Conservation (phyloP, 768 basidiomycete species). For the Thelephora ganbajun region DNA sequence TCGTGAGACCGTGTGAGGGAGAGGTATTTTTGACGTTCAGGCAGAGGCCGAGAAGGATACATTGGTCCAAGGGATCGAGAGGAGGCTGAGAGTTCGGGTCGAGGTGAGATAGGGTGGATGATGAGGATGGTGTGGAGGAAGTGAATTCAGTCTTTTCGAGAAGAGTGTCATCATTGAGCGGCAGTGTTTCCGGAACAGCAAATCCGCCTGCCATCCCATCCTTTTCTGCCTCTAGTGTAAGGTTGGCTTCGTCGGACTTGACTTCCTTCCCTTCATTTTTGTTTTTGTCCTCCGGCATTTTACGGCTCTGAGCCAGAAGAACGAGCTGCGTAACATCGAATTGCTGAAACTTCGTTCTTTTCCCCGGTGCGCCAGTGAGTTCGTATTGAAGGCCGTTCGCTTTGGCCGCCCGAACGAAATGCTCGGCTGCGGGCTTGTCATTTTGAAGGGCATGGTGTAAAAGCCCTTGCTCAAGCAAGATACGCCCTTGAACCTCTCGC, state of each 20-base stretch:
- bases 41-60: constrained; percentile 81
- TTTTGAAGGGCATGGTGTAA: constrained; percentile 63
- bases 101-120: constrained; percentile 47
- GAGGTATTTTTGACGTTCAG: constrained; percentile 84
- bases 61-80: constrained; percentile 88
- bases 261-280: constrained; percentile 1
- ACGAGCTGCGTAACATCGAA: constrained; percentile 81
- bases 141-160: constrained; percentile 91
- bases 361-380: constrained; percentile 85
- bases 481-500: constrained; percentile 26
- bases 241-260: constrained; percentile 3
- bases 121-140: constrained; percentile 35
- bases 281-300: not conserved
- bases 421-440: constrained; percentile 65
- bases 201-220: constrained; percentile 3
- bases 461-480: constrained; percentile 67
- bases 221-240: not conserved
- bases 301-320: constrained; percentile 80
- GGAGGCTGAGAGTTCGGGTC: constrained; percentile 77
- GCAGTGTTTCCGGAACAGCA: constrained; percentile 61
- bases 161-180: constrained; percentile 90
- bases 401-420: constrained; percentile 65
- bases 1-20: constrained; percentile 79
- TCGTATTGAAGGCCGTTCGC: constrained; percentile 76
- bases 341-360: constrained; percentile 87